Evolutionary conservation across 495 filamentous ascomycete species (phyloP), one percentile per base, ranked within the genome.

Genomic region (Hypoxylon perforatum): DNA sequence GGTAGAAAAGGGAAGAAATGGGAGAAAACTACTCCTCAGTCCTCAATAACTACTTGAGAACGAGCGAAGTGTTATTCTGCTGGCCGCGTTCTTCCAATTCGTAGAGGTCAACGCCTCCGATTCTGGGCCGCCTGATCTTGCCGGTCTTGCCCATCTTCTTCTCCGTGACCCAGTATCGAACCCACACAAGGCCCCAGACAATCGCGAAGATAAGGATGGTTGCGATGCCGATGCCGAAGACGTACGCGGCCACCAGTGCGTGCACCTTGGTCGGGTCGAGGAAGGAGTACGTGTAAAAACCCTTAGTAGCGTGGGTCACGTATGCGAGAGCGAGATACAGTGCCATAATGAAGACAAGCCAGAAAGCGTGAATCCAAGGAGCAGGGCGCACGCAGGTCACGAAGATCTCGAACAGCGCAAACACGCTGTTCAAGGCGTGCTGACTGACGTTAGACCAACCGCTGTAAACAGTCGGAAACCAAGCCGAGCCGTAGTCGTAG

Each of bases 201-300:
- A 88, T 21, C 6, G 77, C 76, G 65, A 92, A 94, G 4, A 94
- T 74, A 1, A 94, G 67, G 12, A 88, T 65, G n/a, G 85, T 82
- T 2, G 79, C 90, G 0, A 81, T 82, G 14, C 87, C 78, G 54
- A 96, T 91, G 1, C 86, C 88, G 62, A 89, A 80, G 30, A 84
- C 79, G 59, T 88, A 90, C 11, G 75, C 86, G 0, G 81, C 83
- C 4, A 90, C 83, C 0, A 70, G 68, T 1, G 61, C 30, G 4
- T 77, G 76, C 42, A 82, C 71, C 41, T 35, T 73, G 4, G n/a
- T 61, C 0, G 85, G 82, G 73, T 96, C 81, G 0, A 95, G 80
- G 79, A 96, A 96, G 46, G 65, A 63, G 74, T 96, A 96, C 0
- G 89, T 81, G 72, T 92, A 96, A 68, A 90, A 93, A 1, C 85